A percentile compares a stretch with the other conserved stretches of the same genome.
Conservation (phyloP, 768 basidiomycete species). For the Russula lepida region DNA sequence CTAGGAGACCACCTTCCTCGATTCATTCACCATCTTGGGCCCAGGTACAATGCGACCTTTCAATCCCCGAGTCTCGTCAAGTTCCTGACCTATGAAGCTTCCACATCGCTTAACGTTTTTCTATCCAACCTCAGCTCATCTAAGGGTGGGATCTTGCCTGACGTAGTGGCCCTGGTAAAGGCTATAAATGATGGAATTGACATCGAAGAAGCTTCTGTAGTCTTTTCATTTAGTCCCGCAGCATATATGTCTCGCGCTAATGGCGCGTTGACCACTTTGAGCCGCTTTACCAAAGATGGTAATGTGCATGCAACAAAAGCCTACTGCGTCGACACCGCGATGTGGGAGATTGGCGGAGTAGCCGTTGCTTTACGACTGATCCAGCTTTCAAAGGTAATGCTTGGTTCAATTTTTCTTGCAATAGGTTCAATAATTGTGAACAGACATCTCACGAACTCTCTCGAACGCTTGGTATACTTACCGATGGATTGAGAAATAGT, state of each 20-base stretch:
- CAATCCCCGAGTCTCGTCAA: constrained; percentile 61
- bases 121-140: constrained; percentile 40
- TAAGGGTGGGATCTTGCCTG: constrained; percentile 28
- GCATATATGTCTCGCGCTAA: constrained; percentile 19
- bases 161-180: constrained; percentile 37
- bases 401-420: not conserved
- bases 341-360: constrained; percentile 82
- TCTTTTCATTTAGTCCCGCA: constrained; percentile 34
- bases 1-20: constrained; percentile 64
- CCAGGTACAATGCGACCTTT: constrained; percentile 67
- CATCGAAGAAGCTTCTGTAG: constrained; percentile 31
- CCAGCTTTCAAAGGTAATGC: constrained; percentile 60
- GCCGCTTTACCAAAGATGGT: constrained; percentile 30
- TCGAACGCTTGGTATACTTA: constrained; percentile 58
- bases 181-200: constrained; percentile 44
- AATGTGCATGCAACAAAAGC: constrained; percentile 55
- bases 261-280: constrained; percentile 6
- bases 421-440: not conserved
- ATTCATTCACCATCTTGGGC: constrained; percentile 74
- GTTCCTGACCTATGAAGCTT: constrained; percentile 79
- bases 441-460: constrained; percentile 75
- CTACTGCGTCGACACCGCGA: constrained; percentile 57
- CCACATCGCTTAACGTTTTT: constrained; percentile 77
- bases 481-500: constrained; percentile 69
- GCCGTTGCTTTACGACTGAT: constrained; percentile 65